Conservation (phyloP, 1,284 basidiomycete genomes). For the Heterobasidion parviporum region DNA sequence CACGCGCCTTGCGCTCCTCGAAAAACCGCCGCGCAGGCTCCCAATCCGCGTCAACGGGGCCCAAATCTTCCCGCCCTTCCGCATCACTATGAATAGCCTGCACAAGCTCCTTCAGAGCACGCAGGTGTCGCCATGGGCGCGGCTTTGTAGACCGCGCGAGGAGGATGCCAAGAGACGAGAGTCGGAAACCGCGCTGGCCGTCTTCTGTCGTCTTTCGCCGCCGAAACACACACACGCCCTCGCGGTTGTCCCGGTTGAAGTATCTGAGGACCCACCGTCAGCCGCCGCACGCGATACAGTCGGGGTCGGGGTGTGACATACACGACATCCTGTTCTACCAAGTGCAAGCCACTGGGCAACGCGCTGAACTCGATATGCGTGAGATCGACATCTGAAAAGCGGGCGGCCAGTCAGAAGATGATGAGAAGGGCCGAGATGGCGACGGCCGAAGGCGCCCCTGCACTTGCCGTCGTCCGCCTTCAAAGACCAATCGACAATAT, state of each 20-base stretch:
- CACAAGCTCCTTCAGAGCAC: constrained; percentile 51
- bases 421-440: not conserved
- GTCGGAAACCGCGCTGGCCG: constrained; percentile 69
- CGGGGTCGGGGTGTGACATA: constrained; percentile 25
- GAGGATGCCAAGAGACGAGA: constrained; percentile 70
- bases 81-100: constrained; percentile 44
- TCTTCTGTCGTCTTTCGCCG: constrained; percentile 56
- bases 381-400: constrained; percentile 46
- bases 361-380: constrained; percentile 70
- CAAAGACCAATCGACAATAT: constrained; percentile 66
- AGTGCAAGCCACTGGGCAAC: constrained; percentile 72
- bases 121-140: constrained; percentile 63
- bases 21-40: constrained; percentile 55
- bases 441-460: not conserved
- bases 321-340: constrained; percentile 71
- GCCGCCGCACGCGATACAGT: not conserved
- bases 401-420: not conserved
- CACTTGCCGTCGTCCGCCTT: constrained; percentile 55
- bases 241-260: constrained; percentile 60
- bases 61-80: constrained; percentile 37
- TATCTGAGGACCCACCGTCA: constrained; percentile 35
- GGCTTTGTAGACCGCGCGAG: constrained; percentile 55
- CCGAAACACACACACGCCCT: constrained; percentile 65
- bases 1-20: constrained; percentile 44
- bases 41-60: constrained; percentile 54